Conservation (phyloP, 371 early-diverging fungal genomes). For the Mortierella sp. region DNA sequence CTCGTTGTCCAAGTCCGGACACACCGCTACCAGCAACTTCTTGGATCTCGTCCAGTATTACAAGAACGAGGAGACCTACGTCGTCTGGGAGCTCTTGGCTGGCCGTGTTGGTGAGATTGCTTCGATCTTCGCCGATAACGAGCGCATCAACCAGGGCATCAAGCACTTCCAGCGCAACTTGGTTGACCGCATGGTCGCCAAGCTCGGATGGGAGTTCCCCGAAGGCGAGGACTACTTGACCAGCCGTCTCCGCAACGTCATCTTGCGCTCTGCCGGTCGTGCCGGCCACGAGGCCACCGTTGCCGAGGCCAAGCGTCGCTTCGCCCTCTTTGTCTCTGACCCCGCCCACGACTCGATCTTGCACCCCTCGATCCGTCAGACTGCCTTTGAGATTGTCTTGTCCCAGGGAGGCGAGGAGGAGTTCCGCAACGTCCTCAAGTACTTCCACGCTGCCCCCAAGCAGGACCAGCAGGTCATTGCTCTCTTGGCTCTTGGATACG, state of each 20-base stretch:
- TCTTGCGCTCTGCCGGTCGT: slow-evolving; percentile 62
- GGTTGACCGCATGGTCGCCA: slow-evolving; percentile 62
- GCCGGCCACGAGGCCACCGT: slow-evolving; percentile 60
- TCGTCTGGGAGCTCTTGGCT: slow-evolving; percentile 74
- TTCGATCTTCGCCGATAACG: slow-evolving; percentile 64
- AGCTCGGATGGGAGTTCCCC: slow-evolving; percentile 72
- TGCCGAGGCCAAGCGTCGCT: slow-evolving; percentile 73
- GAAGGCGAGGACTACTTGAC: slow-evolving; percentile 63
- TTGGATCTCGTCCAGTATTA: slow-evolving; percentile 72
- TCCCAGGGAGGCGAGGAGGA: slow-evolving; percentile 78
- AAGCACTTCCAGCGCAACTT: slow-evolving; percentile 61
- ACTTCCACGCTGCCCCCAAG: slow-evolving; percentile 75
- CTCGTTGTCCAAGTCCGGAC: slow-evolving; percentile 74
- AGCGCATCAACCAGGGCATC: slow-evolving; percentile 59
- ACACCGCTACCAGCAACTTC: slow-evolving; percentile 68
- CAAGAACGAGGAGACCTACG: slow-evolving; percentile 73
- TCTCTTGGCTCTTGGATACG: slow-evolving; percentile 80
- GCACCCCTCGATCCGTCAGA: slow-evolving; percentile 86
- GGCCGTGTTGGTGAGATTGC: slow-evolving; percentile 60
- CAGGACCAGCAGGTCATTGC: slow-evolving; percentile 87
- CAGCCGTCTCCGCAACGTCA: slow-evolving; percentile 62
- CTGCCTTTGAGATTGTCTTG: slow-evolving; percentile 84
- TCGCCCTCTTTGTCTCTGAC: slow-evolving; percentile 67
- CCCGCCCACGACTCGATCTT: slow-evolving; percentile 74
- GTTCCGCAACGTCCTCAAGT: slow-evolving; percentile 80